These are phyloP conservation scores for Ophiostoma sp. DNA, from an alignment of 2,329 filamentous ascomycete species.

Conservation along the genomic window DNA sequence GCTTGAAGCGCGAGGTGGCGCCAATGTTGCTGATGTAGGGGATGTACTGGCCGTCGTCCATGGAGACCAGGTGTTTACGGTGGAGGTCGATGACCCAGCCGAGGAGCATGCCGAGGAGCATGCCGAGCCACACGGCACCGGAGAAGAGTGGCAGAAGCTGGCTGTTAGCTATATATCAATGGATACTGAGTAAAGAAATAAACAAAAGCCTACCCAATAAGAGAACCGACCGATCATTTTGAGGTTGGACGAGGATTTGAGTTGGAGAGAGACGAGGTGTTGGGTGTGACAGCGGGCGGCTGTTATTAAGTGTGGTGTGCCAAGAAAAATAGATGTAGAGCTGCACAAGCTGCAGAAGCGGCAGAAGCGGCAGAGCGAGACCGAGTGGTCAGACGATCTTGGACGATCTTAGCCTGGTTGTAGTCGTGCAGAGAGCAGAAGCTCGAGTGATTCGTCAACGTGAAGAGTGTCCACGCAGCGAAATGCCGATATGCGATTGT, in stretches of 20 bases:
- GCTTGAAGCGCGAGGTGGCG: conserved; percentile 59
- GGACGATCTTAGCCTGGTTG: neutral
- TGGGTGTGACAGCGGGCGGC: neutral
- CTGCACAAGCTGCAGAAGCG: neutral
- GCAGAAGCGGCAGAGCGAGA: conserved; percentile 6
- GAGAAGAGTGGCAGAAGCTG: conserved; percentile 59
- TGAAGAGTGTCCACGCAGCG: neutral
- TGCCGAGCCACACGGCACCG: conserved; percentile 59
- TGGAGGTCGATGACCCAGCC: conserved; percentile 59
- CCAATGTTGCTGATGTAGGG: conserved; percentile 66
- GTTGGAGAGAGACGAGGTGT: neutral
- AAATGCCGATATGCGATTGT: neutral
- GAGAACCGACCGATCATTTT: conserved; percentile 18
- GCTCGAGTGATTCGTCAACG: neutral
- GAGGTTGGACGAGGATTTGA: conserved; percentile 7
- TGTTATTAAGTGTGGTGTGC: neutral
- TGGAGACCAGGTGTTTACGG: conserved; percentile 54
- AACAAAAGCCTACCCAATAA: conserved; percentile 21
- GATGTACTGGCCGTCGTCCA: conserved; percentile 54
- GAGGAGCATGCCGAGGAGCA: conserved; percentile 64
- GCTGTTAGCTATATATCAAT: neutral
- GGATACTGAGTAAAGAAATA: neutral
- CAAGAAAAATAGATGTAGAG: neutral
- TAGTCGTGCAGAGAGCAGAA: neutral
- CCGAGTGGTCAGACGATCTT: conserved; percentile 1